Percentiles rank a stretch among this genome's conserved stretches.
phyloP scores from a whole-genome alignment of 169 alveolate genomes.

The Plasmodium vivax region DNA sequence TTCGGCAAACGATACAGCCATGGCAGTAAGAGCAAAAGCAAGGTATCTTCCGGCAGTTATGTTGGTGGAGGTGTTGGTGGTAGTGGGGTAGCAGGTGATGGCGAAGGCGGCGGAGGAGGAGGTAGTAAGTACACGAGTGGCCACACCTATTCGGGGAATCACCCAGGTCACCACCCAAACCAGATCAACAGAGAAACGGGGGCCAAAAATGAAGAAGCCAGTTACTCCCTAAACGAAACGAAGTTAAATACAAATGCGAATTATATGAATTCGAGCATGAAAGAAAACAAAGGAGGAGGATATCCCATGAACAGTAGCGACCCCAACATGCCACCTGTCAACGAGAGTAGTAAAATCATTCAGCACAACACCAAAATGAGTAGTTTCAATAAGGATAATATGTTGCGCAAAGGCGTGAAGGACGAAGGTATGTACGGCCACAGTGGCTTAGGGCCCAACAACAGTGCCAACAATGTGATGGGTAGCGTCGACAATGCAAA shows the following conservation, averaged over 20 bases:
- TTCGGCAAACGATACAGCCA: conserved; percentile 18
- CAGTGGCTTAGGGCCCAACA: neutral
- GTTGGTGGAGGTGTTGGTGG: neutral
- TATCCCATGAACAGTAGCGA: neutral
- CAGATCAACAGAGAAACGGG: conserved; percentile 7
- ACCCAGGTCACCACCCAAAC: neutral
- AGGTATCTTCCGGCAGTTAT: neutral
- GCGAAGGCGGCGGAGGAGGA: neutral
- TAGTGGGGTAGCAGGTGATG: neutral
- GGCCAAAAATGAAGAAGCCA: neutral
- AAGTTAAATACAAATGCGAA: conserved; percentile 45
- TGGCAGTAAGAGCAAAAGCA: neutral
- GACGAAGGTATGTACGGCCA: conserved; percentile 20
- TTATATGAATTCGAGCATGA: conserved; percentile 2
- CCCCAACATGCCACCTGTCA: neutral
- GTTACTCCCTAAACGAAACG: conserved; percentile 13
- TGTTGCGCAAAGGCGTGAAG: conserved; percentile 19
- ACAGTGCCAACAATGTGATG: neutral
- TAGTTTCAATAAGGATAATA: conserved; percentile 32
- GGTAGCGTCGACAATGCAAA: neutral
- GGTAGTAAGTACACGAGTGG: neutral
- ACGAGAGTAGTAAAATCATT: conserved; percentile 13
- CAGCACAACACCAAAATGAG: neutral
- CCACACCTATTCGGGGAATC: neutral
- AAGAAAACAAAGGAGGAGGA: conserved; percentile 21